Evolutionary conservation across 257 asterid genomes (phyloP), one percentile per base, ranked within the genome.

Genomic region (Nicotiana sylvestris): DNA sequence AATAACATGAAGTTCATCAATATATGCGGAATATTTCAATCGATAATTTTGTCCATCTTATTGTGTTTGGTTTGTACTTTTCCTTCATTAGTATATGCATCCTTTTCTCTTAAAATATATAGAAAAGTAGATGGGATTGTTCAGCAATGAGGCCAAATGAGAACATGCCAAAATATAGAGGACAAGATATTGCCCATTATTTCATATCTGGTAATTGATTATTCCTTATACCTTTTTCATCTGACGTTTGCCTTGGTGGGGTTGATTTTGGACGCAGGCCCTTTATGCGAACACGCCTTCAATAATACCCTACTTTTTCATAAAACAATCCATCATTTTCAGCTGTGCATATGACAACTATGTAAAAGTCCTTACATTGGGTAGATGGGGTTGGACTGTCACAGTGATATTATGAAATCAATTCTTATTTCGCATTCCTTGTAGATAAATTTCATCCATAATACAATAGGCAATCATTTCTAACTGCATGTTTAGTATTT

Each of bases 171-270:
- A 81, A 33, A 65, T 62, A 16, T 84, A 81, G 25, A 64, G 61
- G 84, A 84, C 87, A 84, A 65, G 53, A 51, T 60, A 49, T 5
- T 68, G 72, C 55, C 87, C 78, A 84, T 76, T 51, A 76, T 76
- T 76, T 76, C 79, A 76, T 84, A 80, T 57, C 67, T 37, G n/a
- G 66, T 49, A 80, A 51, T 56, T 67, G 80, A 81, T 76, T 76
- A 76, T 76, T 81, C 84, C 43, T 7, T 76, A 27, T 46, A 25
- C 78, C 81, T 81, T 84, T 84, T 80, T 27, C 33, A 60, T 55
- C 84, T 72, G 30, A 72, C 76, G 46, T 58, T 61, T 57, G 64
- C 78, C 64, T 60, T 35, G 29, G 80, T 80, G 84, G 78, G 66
- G 61, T 58, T 80, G 66, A 69, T 79, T 77, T 62, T 46, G 18